phyloP scores from a whole-genome alignment of 2,329 filamentous ascomycete genomes.

The Dothiorella sarmentorum region DNA sequence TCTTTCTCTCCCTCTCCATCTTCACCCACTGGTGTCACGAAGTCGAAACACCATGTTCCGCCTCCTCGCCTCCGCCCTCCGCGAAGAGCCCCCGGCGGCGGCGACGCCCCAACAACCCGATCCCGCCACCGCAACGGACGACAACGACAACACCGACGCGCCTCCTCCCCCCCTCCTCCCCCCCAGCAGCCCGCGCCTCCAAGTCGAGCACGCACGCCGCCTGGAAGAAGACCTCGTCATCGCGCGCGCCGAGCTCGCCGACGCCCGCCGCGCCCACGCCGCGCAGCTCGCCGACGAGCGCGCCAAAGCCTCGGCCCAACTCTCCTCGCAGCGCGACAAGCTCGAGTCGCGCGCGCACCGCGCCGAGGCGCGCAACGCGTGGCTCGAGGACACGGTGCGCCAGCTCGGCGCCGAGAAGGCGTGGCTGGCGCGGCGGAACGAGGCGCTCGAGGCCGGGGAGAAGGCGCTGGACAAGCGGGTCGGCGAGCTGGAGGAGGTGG shows the following conservation, averaged over 20 bases:
- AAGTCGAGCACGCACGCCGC: constrained; percentile 5
- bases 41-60: neutral
- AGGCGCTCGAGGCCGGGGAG: neutral
- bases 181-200: constrained; percentile 11
- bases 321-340: neutral
- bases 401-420: neutral
- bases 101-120: too few species aligned
- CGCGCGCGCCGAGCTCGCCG: neutral
- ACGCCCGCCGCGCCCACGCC: neutral
- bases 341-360: neutral
- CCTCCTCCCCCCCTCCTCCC: neutral
- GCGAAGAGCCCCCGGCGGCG: neutral
- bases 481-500: neutral
- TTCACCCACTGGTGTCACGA: too few species aligned
- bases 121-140: neutral
- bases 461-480: neutral
- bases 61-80: neutral
- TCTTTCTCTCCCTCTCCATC: too few species aligned
- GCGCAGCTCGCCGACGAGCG: neutral
- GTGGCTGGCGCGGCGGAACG: constrained; percentile 7
- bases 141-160: neutral
- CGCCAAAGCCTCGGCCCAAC: neutral
- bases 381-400: constrained; percentile 4
- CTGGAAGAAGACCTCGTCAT: constrained; percentile 10
- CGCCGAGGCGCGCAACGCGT: neutral